Conservation (phyloP, 2,329 filamentous ascomycete species). For the Fusarium nygamai region DNA sequence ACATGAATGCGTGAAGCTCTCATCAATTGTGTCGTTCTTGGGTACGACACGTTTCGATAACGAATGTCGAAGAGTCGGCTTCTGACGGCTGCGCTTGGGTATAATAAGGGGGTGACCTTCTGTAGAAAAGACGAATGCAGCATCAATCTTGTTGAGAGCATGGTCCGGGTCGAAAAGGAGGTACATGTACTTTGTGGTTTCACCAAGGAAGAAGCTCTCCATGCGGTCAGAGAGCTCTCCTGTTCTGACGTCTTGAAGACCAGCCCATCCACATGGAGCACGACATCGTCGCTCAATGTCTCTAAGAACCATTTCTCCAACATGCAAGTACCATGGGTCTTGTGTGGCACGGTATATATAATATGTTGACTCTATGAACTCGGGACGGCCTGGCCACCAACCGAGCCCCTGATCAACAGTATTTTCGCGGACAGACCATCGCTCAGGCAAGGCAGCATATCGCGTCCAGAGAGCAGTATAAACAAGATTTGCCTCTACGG, state of each 20-base stretch:
- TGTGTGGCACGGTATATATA: slow-evolving; percentile 93
- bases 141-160: slow-evolving; percentile 86
- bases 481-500: slow-evolving; percentile 87
- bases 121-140: slow-evolving; percentile 91
- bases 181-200: slow-evolving; percentile 96
- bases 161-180: slow-evolving; percentile 88
- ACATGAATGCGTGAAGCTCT: slow-evolving; percentile 69
- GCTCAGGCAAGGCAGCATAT: slow-evolving; percentile 91
- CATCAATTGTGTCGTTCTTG: slow-evolving; percentile 52
- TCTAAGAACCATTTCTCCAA: slow-evolving; percentile 92
- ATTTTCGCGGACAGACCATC: slow-evolving; percentile 88
- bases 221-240: slow-evolving; percentile 93
- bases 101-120: slow-evolving; percentile 95
- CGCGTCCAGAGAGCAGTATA: slow-evolving; percentile 95
- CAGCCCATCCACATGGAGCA: slow-evolving; percentile 93
- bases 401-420: slow-evolving; percentile 86
- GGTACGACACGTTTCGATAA: slow-evolving; percentile 20
- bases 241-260: slow-evolving; percentile 81
- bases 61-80: slow-evolving; percentile 1
- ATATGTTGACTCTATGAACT: slow-evolving; percentile 97
- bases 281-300: slow-evolving; percentile 91
- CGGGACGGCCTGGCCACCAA: slow-evolving; percentile 95
- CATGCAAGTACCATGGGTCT: slow-evolving; percentile 95
- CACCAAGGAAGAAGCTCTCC: slow-evolving; percentile 98
- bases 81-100: slow-evolving; percentile 57